Percentiles rank a stretch among this genome's conserved stretches.
Conservation (phyloP, 2,329 filamentous ascomycete species). For the Keithomyces neogunnii region DNA sequence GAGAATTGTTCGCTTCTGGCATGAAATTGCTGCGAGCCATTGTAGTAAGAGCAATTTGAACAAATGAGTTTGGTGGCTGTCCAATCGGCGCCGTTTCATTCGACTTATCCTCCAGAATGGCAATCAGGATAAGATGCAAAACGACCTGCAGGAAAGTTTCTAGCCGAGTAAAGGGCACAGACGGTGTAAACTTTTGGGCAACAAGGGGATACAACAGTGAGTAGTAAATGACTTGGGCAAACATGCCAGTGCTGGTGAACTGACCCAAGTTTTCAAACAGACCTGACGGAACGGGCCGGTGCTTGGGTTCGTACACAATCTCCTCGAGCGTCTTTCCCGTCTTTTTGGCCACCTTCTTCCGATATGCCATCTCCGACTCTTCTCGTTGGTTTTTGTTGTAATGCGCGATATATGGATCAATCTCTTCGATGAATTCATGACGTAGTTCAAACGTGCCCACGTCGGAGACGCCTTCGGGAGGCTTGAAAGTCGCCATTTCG, state of each 20-base stretch:
- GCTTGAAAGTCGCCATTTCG: conserved; percentile 80
- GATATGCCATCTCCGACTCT: conserved; percentile 85
- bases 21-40: conserved; percentile 54
- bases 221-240: conserved; percentile 85
- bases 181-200: conserved; percentile 58
- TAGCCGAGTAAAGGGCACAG: conserved; percentile 70
- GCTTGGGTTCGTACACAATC: conserved; percentile 83
- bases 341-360: conserved; percentile 77
- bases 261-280: conserved; percentile 67
- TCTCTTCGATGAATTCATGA: conserved; percentile 72
- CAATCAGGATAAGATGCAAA: conserved; percentile 77
- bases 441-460: conserved; percentile 92
- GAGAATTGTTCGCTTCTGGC: conserved; percentile 44
- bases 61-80: conserved; percentile 55
- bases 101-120: conserved; percentile 71
- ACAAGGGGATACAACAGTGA: conserved; percentile 74
- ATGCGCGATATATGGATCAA: conserved; percentile 93
- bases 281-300: conserved; percentile 67
- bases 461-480: conserved; percentile 85
- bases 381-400: conserved; percentile 97
- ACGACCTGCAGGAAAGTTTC: conserved; percentile 91
- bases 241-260: conserved; percentile 78
- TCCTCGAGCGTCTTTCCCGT: conserved; percentile 73
- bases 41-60: conserved; percentile 59
- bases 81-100: conserved; percentile 42